Conservation (phyloP, 345 rosid species). For the Pelargonium nanum region DNA sequence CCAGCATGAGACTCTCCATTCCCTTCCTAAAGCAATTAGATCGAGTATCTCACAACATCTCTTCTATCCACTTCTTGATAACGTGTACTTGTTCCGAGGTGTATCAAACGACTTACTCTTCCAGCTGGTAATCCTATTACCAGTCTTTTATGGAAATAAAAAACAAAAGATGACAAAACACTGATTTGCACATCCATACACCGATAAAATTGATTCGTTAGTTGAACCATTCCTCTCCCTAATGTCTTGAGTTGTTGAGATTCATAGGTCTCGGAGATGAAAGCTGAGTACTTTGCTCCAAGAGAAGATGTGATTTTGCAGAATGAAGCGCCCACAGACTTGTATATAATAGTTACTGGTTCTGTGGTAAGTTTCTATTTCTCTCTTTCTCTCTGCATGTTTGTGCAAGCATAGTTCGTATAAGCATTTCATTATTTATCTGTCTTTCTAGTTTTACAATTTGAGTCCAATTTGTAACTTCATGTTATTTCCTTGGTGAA, state of each 20-base stretch:
- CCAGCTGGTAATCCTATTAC: conserved; percentile 57
- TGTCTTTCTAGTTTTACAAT: background rate
- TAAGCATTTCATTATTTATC: background rate
- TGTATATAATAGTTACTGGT: conserved; percentile 77
- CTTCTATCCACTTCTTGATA: conserved; percentile 67
- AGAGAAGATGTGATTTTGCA: conserved; percentile 84
- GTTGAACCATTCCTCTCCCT: no score
- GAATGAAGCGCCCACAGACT: conserved; percentile 83
- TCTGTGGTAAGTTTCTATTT: conserved; percentile 42
- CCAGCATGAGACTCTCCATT: conserved; percentile 72
- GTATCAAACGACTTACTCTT: conserved; percentile 84
- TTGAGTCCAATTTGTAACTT: background rate
- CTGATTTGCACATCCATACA: no score
- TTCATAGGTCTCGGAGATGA: conserved; percentile 74
- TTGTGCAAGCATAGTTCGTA: no score
- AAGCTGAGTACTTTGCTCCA: conserved; percentile 87
- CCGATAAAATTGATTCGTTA: no score
- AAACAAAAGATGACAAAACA: no score
- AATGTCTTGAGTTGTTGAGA: conserved; percentile 6
- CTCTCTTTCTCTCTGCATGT: no score
- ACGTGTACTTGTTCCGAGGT: conserved; percentile 74
- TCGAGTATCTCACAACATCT: conserved; percentile 67
- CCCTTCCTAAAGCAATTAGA: conserved; percentile 84
- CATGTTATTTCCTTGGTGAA: conserved; percentile 1
- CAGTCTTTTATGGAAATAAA: background rate